Base-by-base conservation (phyloP, 148 eudicot genomes). In the Rhododendron simsii region DNA sequence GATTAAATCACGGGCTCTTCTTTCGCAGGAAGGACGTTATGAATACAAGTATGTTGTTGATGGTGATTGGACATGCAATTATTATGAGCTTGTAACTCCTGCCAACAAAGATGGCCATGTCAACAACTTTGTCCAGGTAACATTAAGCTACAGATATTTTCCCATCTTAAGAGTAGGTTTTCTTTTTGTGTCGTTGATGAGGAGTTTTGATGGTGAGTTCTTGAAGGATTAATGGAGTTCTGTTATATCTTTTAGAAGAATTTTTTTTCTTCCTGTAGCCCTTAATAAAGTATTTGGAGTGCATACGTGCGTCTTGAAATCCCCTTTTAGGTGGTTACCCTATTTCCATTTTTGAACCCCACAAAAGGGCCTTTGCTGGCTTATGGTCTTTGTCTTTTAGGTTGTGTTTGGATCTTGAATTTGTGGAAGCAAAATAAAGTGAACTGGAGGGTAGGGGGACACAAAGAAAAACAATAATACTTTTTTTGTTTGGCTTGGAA, bases 41-140 rank as follows among this genome's bases (percentile, higher is more conserved):
- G 98, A 95, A 88, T 96, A 96, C 94, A 96, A 95, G 94, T 96
- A 96, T 80, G 81, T 96, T 44, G 93, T 94, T 33, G 96, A 97
- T 87, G 96, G 98, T 30, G 93, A 94, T 89, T 97, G 99, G 99
- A 21, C 90, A 83, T 88, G 89, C 92, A 97, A 95, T 86, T 86
- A 87, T 85, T 1, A 89, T 73, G 99, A 97, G 88, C 95, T 83
- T 69, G 74, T 94, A 47, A 97, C 96, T 73, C 51, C 83, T 79
- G 91, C 88, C 84, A 93, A 93, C 90, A 88, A 89, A 28, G 99
- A 96, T 81, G 98, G 98, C 28, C 93, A 95, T 79, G 89, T 95
- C 86, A 96, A 96, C 92, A 96, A 96, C 88, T 96, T 91, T 83
- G 86, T 96, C 83, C 87, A 83, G 91, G 98, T 96, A 91, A 77